Evolutionary conservation across 345 rosid genomes (phyloP), one percentile per base, ranked within the genome.

Genomic region (Eucalyptus microcorys): DNA sequence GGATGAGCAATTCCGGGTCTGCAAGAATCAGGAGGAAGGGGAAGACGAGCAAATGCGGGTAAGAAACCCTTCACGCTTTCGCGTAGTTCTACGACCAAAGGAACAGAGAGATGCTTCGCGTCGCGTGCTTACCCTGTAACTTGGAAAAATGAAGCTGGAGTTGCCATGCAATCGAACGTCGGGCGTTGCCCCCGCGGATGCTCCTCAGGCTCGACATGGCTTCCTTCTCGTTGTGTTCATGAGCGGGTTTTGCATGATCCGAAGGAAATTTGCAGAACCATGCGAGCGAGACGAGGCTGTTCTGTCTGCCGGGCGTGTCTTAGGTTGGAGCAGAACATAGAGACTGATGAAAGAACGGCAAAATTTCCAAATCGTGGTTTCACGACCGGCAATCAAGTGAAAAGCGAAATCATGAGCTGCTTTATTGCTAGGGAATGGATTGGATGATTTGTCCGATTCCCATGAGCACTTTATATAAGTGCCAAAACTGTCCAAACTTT

Each of bases 1-100:
- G 89, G 85, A 94, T 21, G 27, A 76, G 91, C 16, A 88, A n/a
- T 85, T 88, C 93, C 66, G 92, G 90, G 90, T 94, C 98, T 92
- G 91, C 15, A 89, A 34, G 59, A 84, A 64, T 10, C 22, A 14
- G 83, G 83, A 24, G 40, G 40, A 21, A 40, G n/a, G 37, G 45
- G 83, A 21, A 40, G 83, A 11, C 47, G 30, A 40, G 83, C 15
- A 37, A 71, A 76, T 10, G 83, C 47, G 42, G 84, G 47, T 76
- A 19, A 76, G 45, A 76, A 40, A 76, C 30, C 47, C 1, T 14
- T 66, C 21, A 5, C 81, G 40, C 42, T 76, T 76, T 40, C 47
- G 3, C 84, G 47, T 1, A 0, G 43, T 21, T 22, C 87, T 10
- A 2, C 87, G 22, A 50, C 30, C 22, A 0, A 49, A 22, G 40